Conservation (phyloP, 768 basidiomycete species). For the Boletus rubescentipes region DNA sequence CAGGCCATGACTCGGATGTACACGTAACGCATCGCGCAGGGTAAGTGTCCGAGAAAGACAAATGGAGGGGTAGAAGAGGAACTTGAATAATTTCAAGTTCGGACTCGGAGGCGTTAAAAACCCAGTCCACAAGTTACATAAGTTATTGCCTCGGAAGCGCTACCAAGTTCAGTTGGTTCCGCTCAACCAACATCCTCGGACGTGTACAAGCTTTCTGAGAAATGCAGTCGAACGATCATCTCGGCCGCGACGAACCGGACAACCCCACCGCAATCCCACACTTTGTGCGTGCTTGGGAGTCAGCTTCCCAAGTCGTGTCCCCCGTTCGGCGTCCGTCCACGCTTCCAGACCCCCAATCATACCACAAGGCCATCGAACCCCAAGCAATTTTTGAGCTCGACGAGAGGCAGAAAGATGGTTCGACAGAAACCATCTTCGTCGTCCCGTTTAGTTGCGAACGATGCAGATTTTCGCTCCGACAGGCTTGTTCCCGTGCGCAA, state of each 20-base stretch:
- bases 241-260: not conserved
- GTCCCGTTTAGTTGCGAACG: slow-evolving; percentile 21
- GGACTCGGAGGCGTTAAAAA: too few species aligned
- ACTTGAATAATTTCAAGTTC: too few species aligned
- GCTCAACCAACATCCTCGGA: not conserved
- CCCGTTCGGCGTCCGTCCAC: slow-evolving; percentile 29
- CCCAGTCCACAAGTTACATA: too few species aligned
- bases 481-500: slow-evolving; percentile 27
- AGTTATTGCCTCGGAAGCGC: too few species aligned
- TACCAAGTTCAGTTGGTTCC: not conserved
- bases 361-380: slow-evolving; percentile 22
- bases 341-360: slow-evolving; percentile 14
- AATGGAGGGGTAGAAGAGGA: too few species aligned
- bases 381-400: slow-evolving; percentile 29
- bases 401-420: slow-evolving; percentile 7
- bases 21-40: too few species aligned
- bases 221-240: slow-evolving; percentile 8
- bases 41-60: too few species aligned
- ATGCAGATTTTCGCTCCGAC: slow-evolving; percentile 3
- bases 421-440: slow-evolving; percentile 18
- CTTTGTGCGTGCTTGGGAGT: slow-evolving; percentile 24
- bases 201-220: not conserved
- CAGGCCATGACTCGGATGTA: too few species aligned
- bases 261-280: slow-evolving; percentile 6
- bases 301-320: not conserved